Conservation (phyloP, 768 basidiomycete species). For the Cystofilobasidium bisporidii region DNA sequence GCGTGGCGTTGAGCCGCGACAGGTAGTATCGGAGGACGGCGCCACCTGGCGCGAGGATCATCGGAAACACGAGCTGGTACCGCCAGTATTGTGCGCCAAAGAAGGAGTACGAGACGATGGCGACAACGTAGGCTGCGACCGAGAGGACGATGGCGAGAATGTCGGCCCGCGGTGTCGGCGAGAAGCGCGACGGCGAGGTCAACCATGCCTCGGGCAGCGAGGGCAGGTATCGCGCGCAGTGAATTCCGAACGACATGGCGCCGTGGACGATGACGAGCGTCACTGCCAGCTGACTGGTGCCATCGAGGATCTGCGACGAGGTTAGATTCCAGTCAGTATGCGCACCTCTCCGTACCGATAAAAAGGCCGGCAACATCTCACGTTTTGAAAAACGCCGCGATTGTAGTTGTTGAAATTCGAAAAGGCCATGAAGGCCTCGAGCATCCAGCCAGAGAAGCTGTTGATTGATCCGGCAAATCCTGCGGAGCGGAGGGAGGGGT, state of each 20-base stretch:
- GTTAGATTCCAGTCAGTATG: neutral
- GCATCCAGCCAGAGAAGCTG: conserved; percentile 22
- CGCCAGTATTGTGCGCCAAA: neutral
- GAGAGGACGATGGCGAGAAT: neutral
- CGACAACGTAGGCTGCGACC: conserved; percentile 12
- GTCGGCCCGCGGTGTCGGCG: conserved; percentile 1
- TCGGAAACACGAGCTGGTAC: conserved; percentile 1
- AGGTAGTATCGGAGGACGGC: conserved; percentile 13
- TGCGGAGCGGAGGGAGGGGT: neutral
- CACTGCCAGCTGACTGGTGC: conserved; percentile 5
- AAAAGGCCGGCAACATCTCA: neutral
- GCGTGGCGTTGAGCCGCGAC: neutral
- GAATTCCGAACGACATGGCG: conserved; percentile 19
- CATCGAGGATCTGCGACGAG: conserved; percentile 12
- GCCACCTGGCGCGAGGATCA: conserved; percentile 19
- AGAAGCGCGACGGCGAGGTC: conserved; percentile 3
- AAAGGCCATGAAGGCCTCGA: conserved; percentile 18
- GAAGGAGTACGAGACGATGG: conserved; percentile 13
- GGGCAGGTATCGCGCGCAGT: conserved; percentile 14
- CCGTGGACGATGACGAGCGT: conserved; percentile 19
- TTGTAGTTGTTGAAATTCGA: conserved; percentile 13
- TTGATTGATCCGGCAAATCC: conserved; percentile 26
- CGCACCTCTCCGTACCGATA: too few species aligned
- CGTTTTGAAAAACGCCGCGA: neutral
- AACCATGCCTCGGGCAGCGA: conserved; percentile 1